These are phyloP conservation scores for Tylopilus balloui DNA, from an alignment of 768 basidiomycete genomes.

Conservation along the genomic window DNA sequence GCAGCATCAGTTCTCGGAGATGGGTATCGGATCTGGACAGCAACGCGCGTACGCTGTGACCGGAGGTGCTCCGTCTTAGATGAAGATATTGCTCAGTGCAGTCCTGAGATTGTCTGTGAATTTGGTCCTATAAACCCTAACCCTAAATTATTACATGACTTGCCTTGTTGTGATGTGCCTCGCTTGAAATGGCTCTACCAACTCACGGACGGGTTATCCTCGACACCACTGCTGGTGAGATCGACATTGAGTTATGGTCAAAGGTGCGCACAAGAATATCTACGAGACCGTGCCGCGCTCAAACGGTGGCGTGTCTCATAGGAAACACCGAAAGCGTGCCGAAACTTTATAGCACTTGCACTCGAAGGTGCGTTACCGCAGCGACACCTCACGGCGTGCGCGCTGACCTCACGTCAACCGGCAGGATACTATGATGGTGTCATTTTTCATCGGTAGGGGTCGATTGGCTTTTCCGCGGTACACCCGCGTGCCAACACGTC, in stretches of 20 bases:
- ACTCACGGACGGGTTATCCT: conserved; percentile 84
- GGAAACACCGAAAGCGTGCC: conserved; percentile 93
- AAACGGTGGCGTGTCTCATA: conserved; percentile 23
- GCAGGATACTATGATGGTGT: conserved; percentile 94
- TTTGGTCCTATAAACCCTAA: conserved; percentile 21
- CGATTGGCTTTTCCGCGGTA: background rate
- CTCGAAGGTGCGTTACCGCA: conserved; percentile 73
- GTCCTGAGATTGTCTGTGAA: too few species aligned
- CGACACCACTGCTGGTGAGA: conserved; percentile 83
- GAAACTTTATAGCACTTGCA: conserved; percentile 83
- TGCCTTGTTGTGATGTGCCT: background rate
- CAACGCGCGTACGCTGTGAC: conserved; percentile 22
- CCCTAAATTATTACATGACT: conserved; percentile 6
- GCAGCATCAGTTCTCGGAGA: conserved; percentile 32
- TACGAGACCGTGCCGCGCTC: background rate
- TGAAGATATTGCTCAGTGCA: background rate
- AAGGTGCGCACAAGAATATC: conserved; percentile 49
- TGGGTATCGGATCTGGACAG: conserved; percentile 24
- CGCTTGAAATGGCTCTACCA: conserved; percentile 64
- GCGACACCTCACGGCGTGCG: background rate
- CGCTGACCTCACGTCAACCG: conserved; percentile 5
- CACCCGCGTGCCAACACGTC: background rate
- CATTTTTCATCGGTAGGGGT: conserved; percentile 84
- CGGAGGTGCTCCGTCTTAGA: conserved; percentile 17
- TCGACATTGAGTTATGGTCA: conserved; percentile 89